Evolutionary conservation across 495 filamentous ascomycete genomes (phyloP).

Genomic region (Achaetomiella virescens): DNA sequence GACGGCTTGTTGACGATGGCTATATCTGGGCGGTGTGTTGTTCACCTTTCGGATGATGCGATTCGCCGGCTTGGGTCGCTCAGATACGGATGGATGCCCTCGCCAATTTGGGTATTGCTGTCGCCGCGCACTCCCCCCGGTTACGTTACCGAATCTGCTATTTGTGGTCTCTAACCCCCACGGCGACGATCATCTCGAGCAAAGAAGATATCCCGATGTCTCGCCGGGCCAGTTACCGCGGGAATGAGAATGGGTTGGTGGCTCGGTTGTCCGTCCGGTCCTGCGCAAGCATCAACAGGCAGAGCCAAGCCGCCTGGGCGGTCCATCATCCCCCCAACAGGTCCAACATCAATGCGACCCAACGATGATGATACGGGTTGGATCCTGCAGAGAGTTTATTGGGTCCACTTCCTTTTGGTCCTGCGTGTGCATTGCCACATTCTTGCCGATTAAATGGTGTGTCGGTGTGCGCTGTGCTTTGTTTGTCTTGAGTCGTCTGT

Average conservation of each 20-base stretch:
- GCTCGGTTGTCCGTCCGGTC: background rate
- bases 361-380: background rate
- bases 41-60: background rate
- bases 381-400: conserved; percentile 7
- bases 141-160: background rate
- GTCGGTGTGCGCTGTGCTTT: background rate
- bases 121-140: background rate
- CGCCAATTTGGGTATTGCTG: background rate
- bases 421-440: background rate
- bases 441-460: background rate
- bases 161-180: too few relatives aligned
- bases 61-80: background rate
- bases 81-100: background rate
- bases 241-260: too few relatives aligned
- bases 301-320: background rate
- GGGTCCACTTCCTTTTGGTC: background rate
- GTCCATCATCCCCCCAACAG: too few relatives aligned
- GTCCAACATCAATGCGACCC: background rate
- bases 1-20: background rate
- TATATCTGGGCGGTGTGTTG: background rate
- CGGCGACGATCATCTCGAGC: background rate
- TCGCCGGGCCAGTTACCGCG: background rate
- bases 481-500: background rate
- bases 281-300: background rate
- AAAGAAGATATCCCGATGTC: background rate